These are phyloP conservation scores for Trifolium subterraneum DNA, from an alignment of 306 rosid genomes.

Conservation along the genomic window DNA sequence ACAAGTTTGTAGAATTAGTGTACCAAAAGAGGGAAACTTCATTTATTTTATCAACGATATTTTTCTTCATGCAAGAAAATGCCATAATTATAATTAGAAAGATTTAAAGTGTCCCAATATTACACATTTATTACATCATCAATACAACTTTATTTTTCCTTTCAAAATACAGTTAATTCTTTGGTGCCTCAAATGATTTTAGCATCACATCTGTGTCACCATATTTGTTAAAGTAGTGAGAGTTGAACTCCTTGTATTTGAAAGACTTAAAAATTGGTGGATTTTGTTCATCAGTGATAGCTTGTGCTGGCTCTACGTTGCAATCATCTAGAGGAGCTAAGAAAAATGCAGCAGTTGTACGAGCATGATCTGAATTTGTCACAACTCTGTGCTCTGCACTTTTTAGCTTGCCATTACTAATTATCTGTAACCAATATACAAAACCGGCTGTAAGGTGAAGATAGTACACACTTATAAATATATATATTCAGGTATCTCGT, in stretches of 20 bases:
- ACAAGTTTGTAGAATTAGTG: too few species aligned
- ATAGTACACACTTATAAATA: too few species aligned
- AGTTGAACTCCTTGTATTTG: constrained; percentile 29
- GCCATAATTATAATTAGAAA: too few species aligned
- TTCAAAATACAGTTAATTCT: not conserved
- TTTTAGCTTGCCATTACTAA: constrained; percentile 56
- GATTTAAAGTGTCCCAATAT: not conserved
- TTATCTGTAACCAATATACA: constrained; percentile 42
- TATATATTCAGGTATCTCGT: too few species aligned
- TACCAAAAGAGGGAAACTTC: too few species aligned
- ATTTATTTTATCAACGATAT: too few species aligned
- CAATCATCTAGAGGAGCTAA: constrained; percentile 51
- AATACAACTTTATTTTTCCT: not conserved
- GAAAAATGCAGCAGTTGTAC: constrained; percentile 48
- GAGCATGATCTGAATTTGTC: constrained; percentile 49
- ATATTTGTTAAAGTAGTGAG: constrained; percentile 19
- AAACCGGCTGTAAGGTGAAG: too few species aligned
- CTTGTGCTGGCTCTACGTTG: constrained; percentile 54
- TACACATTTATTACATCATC: too few species aligned
- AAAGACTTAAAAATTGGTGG: constrained; percentile 48
- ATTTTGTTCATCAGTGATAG: constrained; percentile 43
- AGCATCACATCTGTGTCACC: constrained; percentile 27
- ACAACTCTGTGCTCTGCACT: constrained; percentile 62
- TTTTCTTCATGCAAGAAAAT: too few species aligned
- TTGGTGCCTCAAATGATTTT: constrained; percentile 25